Evolutionary conservation across 2,329 filamentous ascomycete genomes (phyloP).

Genomic region (Neoscytalidium dimidiatum): DNA sequence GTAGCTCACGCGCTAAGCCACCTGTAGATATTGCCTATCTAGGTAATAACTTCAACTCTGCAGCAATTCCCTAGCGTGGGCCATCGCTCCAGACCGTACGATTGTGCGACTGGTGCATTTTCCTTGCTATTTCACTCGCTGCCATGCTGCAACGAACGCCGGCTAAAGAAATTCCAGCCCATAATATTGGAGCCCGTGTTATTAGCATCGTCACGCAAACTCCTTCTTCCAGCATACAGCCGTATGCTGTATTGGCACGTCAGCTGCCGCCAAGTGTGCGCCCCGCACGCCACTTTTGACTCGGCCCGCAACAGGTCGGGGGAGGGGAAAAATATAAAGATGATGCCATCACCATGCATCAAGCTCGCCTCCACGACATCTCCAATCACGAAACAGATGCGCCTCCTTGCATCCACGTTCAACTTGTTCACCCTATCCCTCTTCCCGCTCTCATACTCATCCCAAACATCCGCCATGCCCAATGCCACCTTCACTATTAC

Average conservation of each 20-base stretch:
- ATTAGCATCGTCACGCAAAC: not conserved
- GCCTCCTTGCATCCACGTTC: not conserved
- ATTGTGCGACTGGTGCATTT: no score
- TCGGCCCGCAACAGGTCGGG: not conserved
- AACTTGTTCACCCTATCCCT: not conserved
- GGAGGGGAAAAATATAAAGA: not conserved
- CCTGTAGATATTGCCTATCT: not conserved
- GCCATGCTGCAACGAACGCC: not conserved
- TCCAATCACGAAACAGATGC: not conserved
- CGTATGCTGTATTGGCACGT: not conserved
- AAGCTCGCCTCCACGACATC: not conserved
- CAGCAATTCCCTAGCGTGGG: no score
- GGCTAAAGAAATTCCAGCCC: not conserved
- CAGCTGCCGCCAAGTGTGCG: not conserved
- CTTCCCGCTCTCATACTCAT: not conserved
- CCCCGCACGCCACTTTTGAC: constrained; percentile 5
- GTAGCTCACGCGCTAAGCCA: not conserved
- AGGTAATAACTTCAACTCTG: not conserved
- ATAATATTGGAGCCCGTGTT: not conserved
- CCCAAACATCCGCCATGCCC: not conserved
- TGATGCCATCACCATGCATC: not conserved
- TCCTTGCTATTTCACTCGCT: no score
- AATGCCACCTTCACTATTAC: constrained; percentile 24
- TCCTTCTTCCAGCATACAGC: not conserved
- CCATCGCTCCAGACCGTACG: no score